A percentile compares a stretch with the other conserved stretches of the same genome.
phyloP scores from a whole-genome alignment of 257 asterid genomes.

The Pogostemon cablin region DNA sequence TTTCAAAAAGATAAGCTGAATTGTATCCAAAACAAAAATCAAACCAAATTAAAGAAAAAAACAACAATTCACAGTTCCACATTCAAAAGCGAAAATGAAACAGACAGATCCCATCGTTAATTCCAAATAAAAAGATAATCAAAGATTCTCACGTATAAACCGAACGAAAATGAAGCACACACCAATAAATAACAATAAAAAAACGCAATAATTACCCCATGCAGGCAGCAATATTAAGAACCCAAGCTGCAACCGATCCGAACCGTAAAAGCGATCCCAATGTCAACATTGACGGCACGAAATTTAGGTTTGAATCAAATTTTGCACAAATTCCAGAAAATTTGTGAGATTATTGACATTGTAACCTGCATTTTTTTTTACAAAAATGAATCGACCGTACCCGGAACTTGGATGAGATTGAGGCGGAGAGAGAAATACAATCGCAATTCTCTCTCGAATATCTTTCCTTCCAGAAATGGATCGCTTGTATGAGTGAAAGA shows the following conservation, averaged over 20 bases:
- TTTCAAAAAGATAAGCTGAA: background rate
- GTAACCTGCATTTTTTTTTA: background rate
- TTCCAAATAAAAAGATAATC: conserved; percentile 12
- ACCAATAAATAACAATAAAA: background rate
- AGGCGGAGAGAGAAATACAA: conserved; percentile 44
- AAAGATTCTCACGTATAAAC: conserved; percentile 3
- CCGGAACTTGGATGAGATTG: conserved; percentile 2
- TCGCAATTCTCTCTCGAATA: conserved; percentile 32
- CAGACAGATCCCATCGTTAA: conserved; percentile 1
- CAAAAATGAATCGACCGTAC: background rate
- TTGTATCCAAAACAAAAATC: conserved; percentile 3
- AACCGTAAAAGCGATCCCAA: conserved; percentile 57
- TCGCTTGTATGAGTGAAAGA: conserved; percentile 25
- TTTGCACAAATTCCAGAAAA: conserved; percentile 47
- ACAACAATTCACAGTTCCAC: background rate
- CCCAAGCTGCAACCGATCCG: conserved; percentile 67
- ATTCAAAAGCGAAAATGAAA: conserved; percentile 3
- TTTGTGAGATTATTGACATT: conserved; percentile 11
- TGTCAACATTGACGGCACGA: conserved; percentile 59
- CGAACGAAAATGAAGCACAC: background rate
- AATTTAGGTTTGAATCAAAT: conserved; percentile 4
- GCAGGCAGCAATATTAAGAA: conserved; percentile 54
- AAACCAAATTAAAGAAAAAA: conserved; percentile 15
- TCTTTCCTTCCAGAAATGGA: conserved; percentile 29
- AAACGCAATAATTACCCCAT: conserved; percentile 72